A percentile compares a stretch with the other conserved stretches of the same genome.
These are phyloP conservation scores for Fusarium armeniacum DNA, from an alignment of 2,329 filamentous ascomycete species.

Conservation along the genomic window DNA sequence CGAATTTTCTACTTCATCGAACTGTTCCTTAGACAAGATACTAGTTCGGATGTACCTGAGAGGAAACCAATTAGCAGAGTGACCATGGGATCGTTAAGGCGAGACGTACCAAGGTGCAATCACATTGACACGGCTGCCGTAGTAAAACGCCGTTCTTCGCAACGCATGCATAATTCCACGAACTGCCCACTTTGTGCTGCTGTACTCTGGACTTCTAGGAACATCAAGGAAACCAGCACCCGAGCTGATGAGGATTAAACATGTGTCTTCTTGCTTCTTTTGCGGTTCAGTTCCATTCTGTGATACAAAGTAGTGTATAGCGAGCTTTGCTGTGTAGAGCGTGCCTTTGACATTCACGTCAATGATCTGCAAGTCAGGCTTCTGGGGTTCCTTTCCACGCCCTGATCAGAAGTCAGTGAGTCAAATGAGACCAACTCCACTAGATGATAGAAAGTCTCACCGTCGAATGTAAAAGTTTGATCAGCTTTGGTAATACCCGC, in stretches of 20 bases:
- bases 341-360: slow-evolving; percentile 4
- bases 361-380: not conserved
- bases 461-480: slow-evolving; percentile 7
- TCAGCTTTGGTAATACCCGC: slow-evolving; percentile 8
- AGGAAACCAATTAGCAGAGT: fast-evolving
- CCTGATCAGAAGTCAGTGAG: not conserved
- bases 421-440: not conserved
- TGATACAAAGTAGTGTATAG: slow-evolving; percentile 9
- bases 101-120: slow-evolving; percentile 5
- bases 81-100: too few species aligned
- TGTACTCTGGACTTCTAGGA: slow-evolving; percentile 9
- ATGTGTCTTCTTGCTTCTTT: not conserved
- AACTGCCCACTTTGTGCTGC: slow-evolving; percentile 20
- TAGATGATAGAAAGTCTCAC: not conserved
- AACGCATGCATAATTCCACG: slow-evolving; percentile 22
- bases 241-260: slow-evolving; percentile 6
- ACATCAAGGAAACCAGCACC: slow-evolving; percentile 3
- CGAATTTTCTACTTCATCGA: not conserved
- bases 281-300: not conserved
- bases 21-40: slow-evolving; percentile 9
- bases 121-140: slow-evolving; percentile 6
- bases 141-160: slow-evolving; percentile 3
- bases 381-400: not conserved
- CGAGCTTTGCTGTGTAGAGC: slow-evolving; percentile 1
- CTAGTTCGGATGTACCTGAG: slow-evolving; percentile 3